Evolutionary conservation across 1,284 basidiomycete species (phyloP), one percentile per base, ranked within the genome.

Genomic region (Schizophyllum amplum): DNA sequence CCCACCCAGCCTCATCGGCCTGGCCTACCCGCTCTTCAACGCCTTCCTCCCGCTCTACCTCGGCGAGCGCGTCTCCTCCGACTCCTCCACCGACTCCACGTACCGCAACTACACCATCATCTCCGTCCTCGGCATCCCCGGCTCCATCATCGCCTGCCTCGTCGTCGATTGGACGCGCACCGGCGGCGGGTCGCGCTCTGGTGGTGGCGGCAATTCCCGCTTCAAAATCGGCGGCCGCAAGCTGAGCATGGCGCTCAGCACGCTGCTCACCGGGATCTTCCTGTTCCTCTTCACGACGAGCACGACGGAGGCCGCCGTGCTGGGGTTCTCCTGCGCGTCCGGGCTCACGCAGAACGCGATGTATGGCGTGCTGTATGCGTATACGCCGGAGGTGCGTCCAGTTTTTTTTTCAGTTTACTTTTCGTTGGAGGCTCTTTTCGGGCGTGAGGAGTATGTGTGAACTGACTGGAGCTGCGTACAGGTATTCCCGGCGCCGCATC

Each of bases 211-310:
- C 9, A 53, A 60, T 15, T 22, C 26, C 51, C 24, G 53, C 23
- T 49, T 54, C 49, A 59, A 68, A 1, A 53, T 80, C 20, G 76
- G 77, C 1, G 81, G 80, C 1, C 67, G 81, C 54, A 82, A 81
- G 64, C 67, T 77, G 53, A 75, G 80, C 13, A 77, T 83, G 69
- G 74, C 78, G 4, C 60, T 73, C 25, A 78, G 76, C 25, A 82
- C 82, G 0, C 62, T 71, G n/a, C 59, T 77, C 22, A 79, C 81
- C 0, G 80, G 78, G 5, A 61, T 83, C 52, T 84, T 84, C 67
- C 68, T 86, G 60, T 84, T 85, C 68, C 70, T 78, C 33, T 83
- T 85, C 66, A 86, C 84, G 11, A 80, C 79, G 11, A 78, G 79
- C 51, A 74, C 66, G 53, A 79, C 70, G n/a, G 63, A 72, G 9